A percentile compares a stretch with the other conserved stretches of the same genome.
Conservation (phyloP, 208 protist species). For the Trypanosoma platydactyli region DNA sequence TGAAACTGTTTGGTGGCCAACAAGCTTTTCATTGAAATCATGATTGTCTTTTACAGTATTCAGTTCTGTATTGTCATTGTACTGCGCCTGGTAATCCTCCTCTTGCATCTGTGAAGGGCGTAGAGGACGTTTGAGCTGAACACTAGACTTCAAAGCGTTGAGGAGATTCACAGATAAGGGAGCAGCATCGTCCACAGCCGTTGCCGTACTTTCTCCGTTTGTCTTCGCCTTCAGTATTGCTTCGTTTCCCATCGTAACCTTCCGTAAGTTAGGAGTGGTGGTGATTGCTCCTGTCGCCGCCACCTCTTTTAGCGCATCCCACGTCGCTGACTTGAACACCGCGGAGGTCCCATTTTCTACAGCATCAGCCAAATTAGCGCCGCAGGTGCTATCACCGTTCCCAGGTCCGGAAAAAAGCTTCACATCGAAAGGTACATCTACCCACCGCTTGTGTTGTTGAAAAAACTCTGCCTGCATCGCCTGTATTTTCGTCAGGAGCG, state of each 20-base stretch:
- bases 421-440: constrained; percentile 72
- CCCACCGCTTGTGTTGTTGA: constrained; percentile 72
- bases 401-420: constrained; percentile 21
- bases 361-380: not conserved
- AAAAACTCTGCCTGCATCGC: constrained; percentile 77
- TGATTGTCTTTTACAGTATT: not conserved
- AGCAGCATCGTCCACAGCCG: not conserved
- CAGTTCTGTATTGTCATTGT: not conserved
- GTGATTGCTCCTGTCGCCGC: not conserved
- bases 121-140: constrained; percentile 30
- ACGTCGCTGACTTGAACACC: constrained; percentile 16
- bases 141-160: constrained; percentile 22
- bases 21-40: constrained; percentile 4
- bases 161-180: constrained; percentile 5
- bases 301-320: constrained; percentile 9
- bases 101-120: constrained; percentile 42
- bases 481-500: constrained; percentile 73
- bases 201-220: not conserved
- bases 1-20: not conserved
- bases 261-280: not conserved
- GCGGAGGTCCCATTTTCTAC: not conserved
- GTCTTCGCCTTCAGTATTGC: not conserved
- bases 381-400: not conserved
- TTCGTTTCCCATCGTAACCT: not conserved
- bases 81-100: constrained; percentile 35